Conservation (phyloP, 1,139 yeast genomes). For the Blastobotrys petasosporus region DNA sequence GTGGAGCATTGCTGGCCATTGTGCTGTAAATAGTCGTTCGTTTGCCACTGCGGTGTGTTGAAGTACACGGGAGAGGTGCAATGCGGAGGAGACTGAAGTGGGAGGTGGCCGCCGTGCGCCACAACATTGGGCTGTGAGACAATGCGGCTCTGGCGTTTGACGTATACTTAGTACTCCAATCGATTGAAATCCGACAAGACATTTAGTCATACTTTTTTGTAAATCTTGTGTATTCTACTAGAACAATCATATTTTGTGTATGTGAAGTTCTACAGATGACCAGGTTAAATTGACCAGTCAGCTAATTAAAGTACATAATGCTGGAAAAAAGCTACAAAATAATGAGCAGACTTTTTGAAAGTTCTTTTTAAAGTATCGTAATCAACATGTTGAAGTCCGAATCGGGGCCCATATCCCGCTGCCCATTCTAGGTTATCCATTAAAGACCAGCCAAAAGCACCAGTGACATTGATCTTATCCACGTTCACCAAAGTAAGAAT, state of each 20-base stretch:
- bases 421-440: slow-evolving; percentile 38
- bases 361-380: slow-evolving; percentile 32
- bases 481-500: slow-evolving; percentile 27
- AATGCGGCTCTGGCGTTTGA: background rate
- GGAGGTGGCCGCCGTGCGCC: background rate
- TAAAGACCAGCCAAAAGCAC: slow-evolving; percentile 37
- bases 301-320: slow-evolving; percentile 11
- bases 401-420: slow-evolving; percentile 28
- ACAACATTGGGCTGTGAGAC: background rate
- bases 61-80: background rate
- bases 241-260: too few relatives aligned
- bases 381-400: slow-evolving; percentile 37
- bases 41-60: background rate
- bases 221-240: too few relatives aligned
- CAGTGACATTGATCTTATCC: slow-evolving; percentile 32
- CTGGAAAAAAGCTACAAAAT: slow-evolving; percentile 19
- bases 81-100: background rate
- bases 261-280: background rate
- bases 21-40: background rate
- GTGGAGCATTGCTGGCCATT: background rate
- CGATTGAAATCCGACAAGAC: background rate
- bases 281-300: background rate
- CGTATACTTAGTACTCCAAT: background rate
- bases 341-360: slow-evolving; percentile 37
- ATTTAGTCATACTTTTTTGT: too few relatives aligned